phyloP scores from a whole-genome alignment of 2,329 filamentous ascomycete genomes.

The Aspergillus neotritici region DNA sequence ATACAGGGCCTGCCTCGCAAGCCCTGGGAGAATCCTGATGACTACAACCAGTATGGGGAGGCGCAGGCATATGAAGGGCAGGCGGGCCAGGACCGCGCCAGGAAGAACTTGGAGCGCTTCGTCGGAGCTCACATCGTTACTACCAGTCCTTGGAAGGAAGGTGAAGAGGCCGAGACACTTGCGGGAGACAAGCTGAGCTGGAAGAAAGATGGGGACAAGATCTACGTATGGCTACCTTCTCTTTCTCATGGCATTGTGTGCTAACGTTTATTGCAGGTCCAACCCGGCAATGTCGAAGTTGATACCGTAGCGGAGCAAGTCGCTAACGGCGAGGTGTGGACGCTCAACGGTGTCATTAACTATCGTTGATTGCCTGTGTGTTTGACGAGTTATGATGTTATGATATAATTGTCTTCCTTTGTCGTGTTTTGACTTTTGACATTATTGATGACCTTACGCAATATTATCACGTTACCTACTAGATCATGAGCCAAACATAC shows the following conservation, averaged over 20 bases:
- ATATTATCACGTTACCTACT: no score
- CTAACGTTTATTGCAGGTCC: conserved; percentile 32
- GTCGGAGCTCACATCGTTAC: conserved; percentile 80
- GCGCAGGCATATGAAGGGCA: conserved; percentile 66
- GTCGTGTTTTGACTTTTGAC: no score
- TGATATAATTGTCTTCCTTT: background rate
- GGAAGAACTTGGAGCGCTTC: conserved; percentile 69
- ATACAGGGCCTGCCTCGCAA: conserved; percentile 74
- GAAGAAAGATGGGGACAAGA: conserved; percentile 61
- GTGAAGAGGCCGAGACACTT: conserved; percentile 61
- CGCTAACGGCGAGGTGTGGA: conserved; percentile 85
- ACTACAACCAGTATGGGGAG: conserved; percentile 63
- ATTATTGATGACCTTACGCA: no score
- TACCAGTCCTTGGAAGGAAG: conserved; percentile 67
- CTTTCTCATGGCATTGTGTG: background rate
- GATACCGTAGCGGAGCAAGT: conserved; percentile 68
- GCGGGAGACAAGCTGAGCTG: conserved; percentile 73
- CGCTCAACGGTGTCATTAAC: conserved; percentile 58
- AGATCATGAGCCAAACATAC: no score
- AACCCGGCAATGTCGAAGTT: conserved; percentile 76
- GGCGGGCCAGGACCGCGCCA: conserved; percentile 69
- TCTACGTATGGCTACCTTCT: conserved; percentile 50
- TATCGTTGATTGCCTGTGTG: conserved; percentile 30
- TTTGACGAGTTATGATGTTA: conserved; percentile 3
- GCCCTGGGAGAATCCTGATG: conserved; percentile 62